A percentile compares a stretch with the other conserved stretches of the same genome.
These are phyloP conservation scores for Cyberlindnera bimundalis DNA, from an alignment of 805 yeast genomes.

Conservation along the genomic window DNA sequence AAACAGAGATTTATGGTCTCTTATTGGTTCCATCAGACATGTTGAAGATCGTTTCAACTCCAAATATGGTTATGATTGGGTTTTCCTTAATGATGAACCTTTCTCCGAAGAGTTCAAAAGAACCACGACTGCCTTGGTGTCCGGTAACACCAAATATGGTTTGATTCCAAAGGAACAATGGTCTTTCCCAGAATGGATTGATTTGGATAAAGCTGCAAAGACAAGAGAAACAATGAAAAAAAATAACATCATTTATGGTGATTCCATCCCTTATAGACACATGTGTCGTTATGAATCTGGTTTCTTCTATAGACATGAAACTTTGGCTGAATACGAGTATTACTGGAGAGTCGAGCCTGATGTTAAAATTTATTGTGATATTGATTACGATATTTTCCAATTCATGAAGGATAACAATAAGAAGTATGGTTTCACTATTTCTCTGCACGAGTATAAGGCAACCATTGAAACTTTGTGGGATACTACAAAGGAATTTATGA, in stretches of 20 bases:
- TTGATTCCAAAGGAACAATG: slow-evolving; percentile 59
- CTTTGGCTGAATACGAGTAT: slow-evolving; percentile 57
- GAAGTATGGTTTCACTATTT: slow-evolving; percentile 65
- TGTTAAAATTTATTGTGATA: slow-evolving; percentile 56
- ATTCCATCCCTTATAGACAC: slow-evolving; percentile 60
- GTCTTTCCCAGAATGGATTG: slow-evolving; percentile 67
- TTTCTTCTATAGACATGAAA: slow-evolving; percentile 63
- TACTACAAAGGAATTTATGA: slow-evolving; percentile 46
- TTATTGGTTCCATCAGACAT: slow-evolving; percentile 57
- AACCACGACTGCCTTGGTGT: slow-evolving; percentile 45
- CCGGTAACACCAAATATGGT: slow-evolving; percentile 65
- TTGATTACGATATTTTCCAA: slow-evolving; percentile 63
- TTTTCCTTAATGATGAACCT: slow-evolving; percentile 67
- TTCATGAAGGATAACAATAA: slow-evolving; percentile 54
- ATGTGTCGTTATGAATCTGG: slow-evolving; percentile 54
- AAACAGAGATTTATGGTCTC: slow-evolving; percentile 56
- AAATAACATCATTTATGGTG: slow-evolving; percentile 54
- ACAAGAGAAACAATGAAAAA: slow-evolving; percentile 44
- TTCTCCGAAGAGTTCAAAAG: slow-evolving; percentile 55
- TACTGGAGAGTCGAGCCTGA: slow-evolving; percentile 83
- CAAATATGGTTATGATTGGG: slow-evolving; percentile 70
- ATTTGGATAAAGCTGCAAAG: slow-evolving; percentile 44
- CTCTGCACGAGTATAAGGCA: slow-evolving; percentile 59
- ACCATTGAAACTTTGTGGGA: slow-evolving; percentile 70
- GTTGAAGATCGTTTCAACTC: slow-evolving; percentile 68